Evolutionary conservation across 768 basidiomycete species (phyloP).

Genomic region (Suillus alpinus): DNA sequence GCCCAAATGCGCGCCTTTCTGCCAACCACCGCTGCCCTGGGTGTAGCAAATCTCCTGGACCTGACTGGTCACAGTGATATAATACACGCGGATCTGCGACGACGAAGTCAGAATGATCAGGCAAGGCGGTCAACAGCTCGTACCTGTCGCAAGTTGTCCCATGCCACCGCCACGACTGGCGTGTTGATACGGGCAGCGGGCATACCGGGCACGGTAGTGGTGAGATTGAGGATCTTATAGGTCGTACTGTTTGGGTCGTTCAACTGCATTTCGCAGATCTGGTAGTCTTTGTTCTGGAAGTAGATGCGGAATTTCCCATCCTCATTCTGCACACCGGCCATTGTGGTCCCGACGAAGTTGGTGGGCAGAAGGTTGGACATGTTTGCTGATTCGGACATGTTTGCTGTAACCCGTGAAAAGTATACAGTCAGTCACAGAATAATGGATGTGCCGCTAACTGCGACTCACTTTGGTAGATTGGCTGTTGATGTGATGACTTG

Average conservation of each 20-base stretch:
- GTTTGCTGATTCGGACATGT: neutral
- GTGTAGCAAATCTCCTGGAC: neutral
- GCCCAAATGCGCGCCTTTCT: neutral
- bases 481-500: neutral
- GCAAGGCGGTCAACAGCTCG: neutral
- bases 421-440: no score
- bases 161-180: neutral
- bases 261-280: neutral
- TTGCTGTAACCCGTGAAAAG: neutral
- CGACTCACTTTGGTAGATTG: neutral
- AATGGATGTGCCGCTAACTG: neutral
- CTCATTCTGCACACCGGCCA: neutral
- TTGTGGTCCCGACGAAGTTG: neutral
- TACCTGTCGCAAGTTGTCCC: neutral
- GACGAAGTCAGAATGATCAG: neutral
- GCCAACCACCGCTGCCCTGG: neutral
- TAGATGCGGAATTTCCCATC: neutral
- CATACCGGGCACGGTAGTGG: neutral
- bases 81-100: neutral
- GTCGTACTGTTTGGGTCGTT: neutral
- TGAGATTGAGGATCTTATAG: neutral
- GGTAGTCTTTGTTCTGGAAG: neutral
- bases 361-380: neutral
- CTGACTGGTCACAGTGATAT: neutral
- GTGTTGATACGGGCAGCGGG: neutral